phyloP scores from a whole-genome alignment of 1,284 basidiomycete species.

The Malassezia brasiliensis region DNA sequence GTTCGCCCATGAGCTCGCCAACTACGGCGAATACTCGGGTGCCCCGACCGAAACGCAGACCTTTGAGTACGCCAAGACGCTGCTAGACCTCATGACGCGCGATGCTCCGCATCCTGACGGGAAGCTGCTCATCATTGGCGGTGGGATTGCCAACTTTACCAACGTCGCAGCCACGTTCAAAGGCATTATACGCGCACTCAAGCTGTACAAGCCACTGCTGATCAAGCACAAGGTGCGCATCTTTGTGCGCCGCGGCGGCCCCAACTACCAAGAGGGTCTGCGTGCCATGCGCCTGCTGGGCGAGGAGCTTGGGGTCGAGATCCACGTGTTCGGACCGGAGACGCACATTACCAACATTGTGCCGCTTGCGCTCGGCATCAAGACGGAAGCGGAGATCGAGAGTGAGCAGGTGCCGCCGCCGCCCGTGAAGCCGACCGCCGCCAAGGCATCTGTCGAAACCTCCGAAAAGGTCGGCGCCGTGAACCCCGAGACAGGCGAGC shows the following conservation, averaged over 20 bases:
- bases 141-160: slow-evolving; percentile 99
- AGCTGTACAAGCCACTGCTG: slow-evolving; percentile 65
- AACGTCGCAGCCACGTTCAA: slow-evolving; percentile 99
- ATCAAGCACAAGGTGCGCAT: slow-evolving; percentile 43
- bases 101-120: slow-evolving; percentile 52
- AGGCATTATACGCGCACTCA: slow-evolving; percentile 93
- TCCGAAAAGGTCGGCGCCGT: slow-evolving; percentile 60
- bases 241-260: slow-evolving; percentile 93
- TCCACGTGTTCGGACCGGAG: slow-evolving; percentile 90
- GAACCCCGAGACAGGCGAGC: slow-evolving; percentile 60
- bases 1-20: slow-evolving; percentile 92
- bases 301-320: slow-evolving; percentile 91
- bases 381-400: slow-evolving; percentile 47
- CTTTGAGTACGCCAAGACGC: slow-evolving; percentile 98
- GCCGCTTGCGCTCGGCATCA: slow-evolving; percentile 82
- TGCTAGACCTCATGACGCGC: slow-evolving; percentile 92
- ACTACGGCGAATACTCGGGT: slow-evolving; percentile 99
- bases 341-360: slow-evolving; percentile 98
- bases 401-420: slow-evolving; percentile 46
- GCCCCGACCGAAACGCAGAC: slow-evolving; percentile 97
- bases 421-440: slow-evolving; percentile 24
- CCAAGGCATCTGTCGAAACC: slow-evolving; percentile 21
- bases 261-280: slow-evolving; percentile 98
- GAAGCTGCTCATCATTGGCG: slow-evolving; percentile 98
- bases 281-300: slow-evolving; percentile 97